Base-by-base conservation (phyloP, 805 yeast species). In the Schwanniomyces sp. region DNA sequence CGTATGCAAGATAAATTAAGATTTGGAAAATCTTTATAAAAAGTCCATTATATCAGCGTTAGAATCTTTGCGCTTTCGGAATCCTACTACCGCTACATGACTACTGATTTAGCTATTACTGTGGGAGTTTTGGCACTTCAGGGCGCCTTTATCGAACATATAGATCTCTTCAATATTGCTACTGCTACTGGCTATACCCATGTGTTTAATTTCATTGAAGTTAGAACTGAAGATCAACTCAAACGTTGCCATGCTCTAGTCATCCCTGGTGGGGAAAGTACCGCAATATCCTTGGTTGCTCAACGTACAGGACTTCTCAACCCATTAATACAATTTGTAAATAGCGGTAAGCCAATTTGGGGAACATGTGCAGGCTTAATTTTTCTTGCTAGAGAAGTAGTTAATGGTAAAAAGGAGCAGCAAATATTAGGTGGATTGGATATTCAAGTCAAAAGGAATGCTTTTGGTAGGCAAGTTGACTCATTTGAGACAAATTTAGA, bases 301-400 rank as follows among this genome's bases (percentile, higher is more conserved):
- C 86, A 85, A 59, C 67, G 90, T 46, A 77, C 83, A 0, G 78
- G 80, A 1, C 59, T 87, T 56, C 66, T 84, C 16, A 72, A 74
- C 24, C 85, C 86, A 2, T 66, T 87, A 46, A 64, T 73, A 36
- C 59, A 69, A 10, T 81, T 78, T 61, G 80, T 83, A 21, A 71
- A 75, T 41, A 67, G 75, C 7, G 66, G 68, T 17, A 79, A 77
- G 50, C 83, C 88, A 1, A 77, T 82, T 10, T 88, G 95, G 95
- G 95, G 95, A 0, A 88, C 95, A 0, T 88, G 95, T 64, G 95
- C 95, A 2, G 95, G 95, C 2, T 68, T 88, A 54, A 87, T 88
- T 44, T 74, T 86, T 52, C 68, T 88, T 21, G 77, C 91, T 7
- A 70, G 76, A 46, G 71, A 74, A 41, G 69, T 84, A 32, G 67